Conservation (phyloP, 2,329 filamentous ascomycete species). For the Penicillium palitans region DNA sequence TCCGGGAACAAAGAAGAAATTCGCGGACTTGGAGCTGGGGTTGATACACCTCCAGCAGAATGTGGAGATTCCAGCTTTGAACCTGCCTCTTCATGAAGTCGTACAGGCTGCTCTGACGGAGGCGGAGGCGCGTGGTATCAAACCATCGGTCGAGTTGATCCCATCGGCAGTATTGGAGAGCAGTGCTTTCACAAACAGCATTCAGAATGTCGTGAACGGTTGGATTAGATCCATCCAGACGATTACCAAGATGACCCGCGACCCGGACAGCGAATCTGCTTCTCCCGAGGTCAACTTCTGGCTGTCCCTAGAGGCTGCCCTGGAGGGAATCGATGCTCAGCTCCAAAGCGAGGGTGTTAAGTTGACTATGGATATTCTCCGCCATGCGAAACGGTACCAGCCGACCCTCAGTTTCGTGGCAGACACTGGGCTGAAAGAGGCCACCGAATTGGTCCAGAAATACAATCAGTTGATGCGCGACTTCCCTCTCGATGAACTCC, state of each 20-base stretch:
- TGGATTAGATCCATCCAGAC: slow-evolving; percentile 99
- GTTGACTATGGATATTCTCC: slow-evolving; percentile 89
- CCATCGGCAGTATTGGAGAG: slow-evolving; percentile 75
- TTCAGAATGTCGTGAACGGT: slow-evolving; percentile 90
- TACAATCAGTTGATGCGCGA: slow-evolving; percentile 99
- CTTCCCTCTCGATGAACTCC: slow-evolving; percentile 90
- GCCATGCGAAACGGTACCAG: slow-evolving; percentile 96
- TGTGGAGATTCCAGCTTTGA: slow-evolving; percentile 92
- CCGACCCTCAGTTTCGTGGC: slow-evolving; percentile 95
- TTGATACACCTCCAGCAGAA: slow-evolving; percentile 94
- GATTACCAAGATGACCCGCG: slow-evolving; percentile 90
- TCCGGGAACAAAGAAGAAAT: slow-evolving; percentile 93
- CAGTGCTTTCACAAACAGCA: slow-evolving; percentile 86
- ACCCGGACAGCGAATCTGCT: slow-evolving; percentile 74
- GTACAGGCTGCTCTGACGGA: slow-evolving; percentile 84
- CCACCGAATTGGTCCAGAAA: slow-evolving; percentile 93
- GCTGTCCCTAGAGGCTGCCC: slow-evolving; percentile 91
- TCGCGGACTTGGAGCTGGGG: slow-evolving; percentile 89
- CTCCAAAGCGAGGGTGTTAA: slow-evolving; percentile 84
- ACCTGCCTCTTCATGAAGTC: slow-evolving; percentile 81
- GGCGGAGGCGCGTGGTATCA: slow-evolving; percentile 64
- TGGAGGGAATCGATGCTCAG: slow-evolving; percentile 89
- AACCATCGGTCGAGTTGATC: slow-evolving; percentile 76
- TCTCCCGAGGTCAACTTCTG: slow-evolving; percentile 99
- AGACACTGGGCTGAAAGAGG: slow-evolving; percentile 94